Evolutionary conservation across 2,329 filamentous ascomycete genomes (phyloP), one percentile per base, ranked within the genome.

Genomic region (Botrytis hyacinthi): DNA sequence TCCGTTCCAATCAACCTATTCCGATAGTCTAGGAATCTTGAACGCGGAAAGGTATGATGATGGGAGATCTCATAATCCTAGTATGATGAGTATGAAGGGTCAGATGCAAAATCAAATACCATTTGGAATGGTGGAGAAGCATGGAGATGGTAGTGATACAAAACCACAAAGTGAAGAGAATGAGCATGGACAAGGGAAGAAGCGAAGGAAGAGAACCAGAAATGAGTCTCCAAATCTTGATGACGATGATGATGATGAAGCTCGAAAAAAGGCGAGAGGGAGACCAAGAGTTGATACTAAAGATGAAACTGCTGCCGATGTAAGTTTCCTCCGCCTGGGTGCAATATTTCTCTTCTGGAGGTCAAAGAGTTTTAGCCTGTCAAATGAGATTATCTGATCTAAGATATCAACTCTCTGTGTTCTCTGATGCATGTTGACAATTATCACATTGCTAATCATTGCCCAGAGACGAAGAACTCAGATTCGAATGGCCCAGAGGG

Each of bases 401-500:
- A n/a, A 3, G 37, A 32, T 44, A 22, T 29, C 18, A 22, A 57
- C 26, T 12, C 6, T 7, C 8, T n/a, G 26, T 57, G 26, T 57
- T 44, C 48, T 57, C n/a, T 6, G 32, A 32, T 26, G 18, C 20
- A 42, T 32, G 66, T 16, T 40, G n/a, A 26, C 4, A 32, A 18
- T 10, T 26, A 40, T 42, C n/a, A 26, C 16, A 60, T 29, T 40
- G 65, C 70, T 75, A 79, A 74, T 80, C 65, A 44, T 42, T 73
- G 4, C 40, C 59, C 76, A 93, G 92, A 91, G 93, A 75, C 91
- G 94, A 70, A 89, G 94, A 72, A 95, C 93, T 8, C 94, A 97
- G 81, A 96, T 97, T 76, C 90, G 94, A 37, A 87, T 95, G 72
- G 94, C 94, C 2, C 94, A 97, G 81, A 86, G 94, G 76, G 93